A percentile compares a stretch with the other conserved stretches of the same genome.
Evolutionary conservation across 1,139 yeast genomes (phyloP).

Genomic region (Eremothecium cymbalariae): DNA sequence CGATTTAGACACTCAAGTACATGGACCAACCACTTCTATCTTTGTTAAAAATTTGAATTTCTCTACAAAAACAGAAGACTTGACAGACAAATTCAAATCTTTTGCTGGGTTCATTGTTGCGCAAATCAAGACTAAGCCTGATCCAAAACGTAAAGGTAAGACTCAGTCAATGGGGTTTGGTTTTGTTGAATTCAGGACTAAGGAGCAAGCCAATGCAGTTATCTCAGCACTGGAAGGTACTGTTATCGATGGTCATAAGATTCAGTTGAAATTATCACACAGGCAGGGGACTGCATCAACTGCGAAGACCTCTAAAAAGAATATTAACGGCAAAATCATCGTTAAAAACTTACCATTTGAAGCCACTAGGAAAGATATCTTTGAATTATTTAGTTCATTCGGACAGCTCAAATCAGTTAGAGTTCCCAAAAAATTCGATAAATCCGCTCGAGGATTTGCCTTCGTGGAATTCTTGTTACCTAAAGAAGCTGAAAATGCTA

Average conservation of each 20-base stretch:
- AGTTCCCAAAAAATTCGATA: slow-evolving; percentile 93
- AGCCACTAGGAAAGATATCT: slow-evolving; percentile 84
- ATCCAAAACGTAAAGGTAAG: slow-evolving; percentile 61
- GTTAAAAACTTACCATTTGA: slow-evolving; percentile 97
- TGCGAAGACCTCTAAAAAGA: slow-evolving; percentile 28
- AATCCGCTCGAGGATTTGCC: slow-evolving; percentile 94
- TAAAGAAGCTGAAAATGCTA: slow-evolving; percentile 93
- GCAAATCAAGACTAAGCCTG: slow-evolving; percentile 80
- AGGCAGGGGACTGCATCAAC: slow-evolving; percentile 39
- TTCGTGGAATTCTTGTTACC: slow-evolving; percentile 84
- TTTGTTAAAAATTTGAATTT: slow-evolving; percentile 91
- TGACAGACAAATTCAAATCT: slow-evolving; percentile 55
- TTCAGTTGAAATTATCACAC: slow-evolving; percentile 81
- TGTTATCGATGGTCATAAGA: slow-evolving; percentile 78
- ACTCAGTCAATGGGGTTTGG: slow-evolving; percentile 94
- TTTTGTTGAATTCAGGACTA: slow-evolving; percentile 78
- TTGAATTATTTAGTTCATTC: slow-evolving; percentile 84
- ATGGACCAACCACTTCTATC: slow-evolving; percentile 74
- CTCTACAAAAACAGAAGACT: slow-evolving; percentile 54
- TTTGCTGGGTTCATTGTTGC: slow-evolving; percentile 78
- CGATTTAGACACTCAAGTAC: slow-evolving; percentile 39
- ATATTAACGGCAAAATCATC: slow-evolving; percentile 63
- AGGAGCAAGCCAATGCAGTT: slow-evolving; percentile 72
- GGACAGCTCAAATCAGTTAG: slow-evolving; percentile 93
- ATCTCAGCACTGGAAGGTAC: slow-evolving; percentile 67